Base-by-base conservation (phyloP, 2,329 filamentous ascomycete species). In the Westerdykella ornata region DNA sequence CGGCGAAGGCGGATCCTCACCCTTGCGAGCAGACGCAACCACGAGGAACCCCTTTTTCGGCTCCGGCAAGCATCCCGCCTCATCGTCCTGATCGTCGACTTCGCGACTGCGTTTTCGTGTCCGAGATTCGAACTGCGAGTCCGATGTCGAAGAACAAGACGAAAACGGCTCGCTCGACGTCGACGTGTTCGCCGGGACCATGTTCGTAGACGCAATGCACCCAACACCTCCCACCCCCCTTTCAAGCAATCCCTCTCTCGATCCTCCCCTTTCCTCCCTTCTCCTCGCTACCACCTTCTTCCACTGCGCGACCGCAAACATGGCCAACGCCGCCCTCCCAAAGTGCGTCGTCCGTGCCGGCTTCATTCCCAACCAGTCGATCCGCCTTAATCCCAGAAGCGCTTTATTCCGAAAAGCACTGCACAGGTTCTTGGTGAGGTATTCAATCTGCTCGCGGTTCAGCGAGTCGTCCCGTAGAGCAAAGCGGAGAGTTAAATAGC, bases 361-460 rank as follows among this genome's bases (percentile, higher is more conserved):
- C 36, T 54, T 51, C 35, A 64, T 49, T 2, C 48, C 52, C 3
- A 64, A 22, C 58, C 62, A 66, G 28, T 65, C 60, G 7, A 66
- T 56, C 9, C 50, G 48, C n/a, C 47, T 45, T n/a, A 63, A 14
- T 1, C 56, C 55, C 6, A 65, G 43, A 1, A 55, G 26, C 4
- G 43, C 28, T 37, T 59, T 60, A 15, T 60, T 59, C 37, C 47
- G 51, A 28, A 63, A 56, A 0, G 57, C 58, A 30, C 56, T 53
- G 2, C 56, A 44, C 5, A 66, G 44, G 5, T 53, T 52, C 18
- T 42, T 47, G 0, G 59, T 51, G 31, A 65, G 46, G 9, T 35
- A 56, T 18, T 63, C 56, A 12, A 66, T 63, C 16, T 65, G 59
- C 14, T 52, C 45, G 5, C 48, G 43, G n/a, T 51, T 56, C 11